Evolutionary conservation across 371 early-diverging fungal species (phyloP).

Genomic region (Apophysomyces variabilis): DNA sequence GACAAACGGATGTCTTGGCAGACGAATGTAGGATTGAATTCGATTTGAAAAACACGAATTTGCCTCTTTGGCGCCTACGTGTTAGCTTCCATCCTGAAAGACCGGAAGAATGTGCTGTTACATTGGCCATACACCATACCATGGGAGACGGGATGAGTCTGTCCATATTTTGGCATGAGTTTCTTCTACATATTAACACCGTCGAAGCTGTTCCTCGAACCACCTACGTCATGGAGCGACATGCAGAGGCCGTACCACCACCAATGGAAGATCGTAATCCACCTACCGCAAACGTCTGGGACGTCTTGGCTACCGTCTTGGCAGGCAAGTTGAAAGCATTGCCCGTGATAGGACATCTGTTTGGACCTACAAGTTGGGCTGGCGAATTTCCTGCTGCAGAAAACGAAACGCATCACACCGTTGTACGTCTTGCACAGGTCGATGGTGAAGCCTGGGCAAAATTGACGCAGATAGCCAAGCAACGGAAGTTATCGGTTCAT

Average conservation of each 20-base stretch:
- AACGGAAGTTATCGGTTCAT: conserved; percentile 33
- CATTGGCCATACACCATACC: conserved; percentile 32
- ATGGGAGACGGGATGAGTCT: conserved; percentile 46
- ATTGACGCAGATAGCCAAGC: conserved; percentile 23
- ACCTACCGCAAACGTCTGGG: conserved; percentile 23
- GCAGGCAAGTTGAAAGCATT: conserved; percentile 18
- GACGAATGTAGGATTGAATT: conserved; percentile 29
- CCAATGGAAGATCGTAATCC: conserved; percentile 29
- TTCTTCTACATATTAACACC: conserved; percentile 29
- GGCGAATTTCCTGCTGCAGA: conserved; percentile 35
- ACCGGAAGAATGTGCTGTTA: conserved; percentile 18
- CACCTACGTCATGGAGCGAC: neutral
- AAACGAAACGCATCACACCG: conserved; percentile 29
- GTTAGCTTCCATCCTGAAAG: conserved; percentile 18
- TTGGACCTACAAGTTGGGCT: conserved; percentile 29
- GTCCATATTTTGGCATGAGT: conserved; percentile 29
- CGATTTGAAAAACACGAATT: conserved; percentile 18
- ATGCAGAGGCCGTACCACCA: conserved; percentile 12
- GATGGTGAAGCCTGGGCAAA: conserved; percentile 18
- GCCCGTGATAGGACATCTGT: conserved; percentile 19
- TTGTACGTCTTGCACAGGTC: conserved; percentile 21
- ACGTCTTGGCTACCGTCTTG: conserved; percentile 20
- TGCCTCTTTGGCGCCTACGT: conserved; percentile 45
- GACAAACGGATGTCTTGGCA: conserved; percentile 13
- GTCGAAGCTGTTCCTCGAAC: neutral